These are phyloP conservation scores for Sclerotinia subarctica DNA, from an alignment of 2,329 filamentous ascomycete species.

Conservation along the genomic window DNA sequence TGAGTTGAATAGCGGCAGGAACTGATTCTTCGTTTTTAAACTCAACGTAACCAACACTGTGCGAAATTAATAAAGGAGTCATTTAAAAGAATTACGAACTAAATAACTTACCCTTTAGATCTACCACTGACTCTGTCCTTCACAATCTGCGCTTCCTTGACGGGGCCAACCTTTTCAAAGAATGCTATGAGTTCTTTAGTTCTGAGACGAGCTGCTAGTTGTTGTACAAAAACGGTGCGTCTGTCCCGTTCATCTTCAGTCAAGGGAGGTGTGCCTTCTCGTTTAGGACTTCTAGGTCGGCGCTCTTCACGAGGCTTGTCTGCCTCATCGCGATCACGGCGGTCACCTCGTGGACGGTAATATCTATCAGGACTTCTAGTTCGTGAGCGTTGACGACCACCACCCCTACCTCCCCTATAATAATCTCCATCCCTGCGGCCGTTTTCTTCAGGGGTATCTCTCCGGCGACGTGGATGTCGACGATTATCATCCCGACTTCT, in stretches of 20 bases:
- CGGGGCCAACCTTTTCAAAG: conserved; percentile 90
- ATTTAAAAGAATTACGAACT: conserved; percentile 2
- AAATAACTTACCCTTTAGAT: conserved; percentile 79
- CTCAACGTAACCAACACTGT: conserved; percentile 97
- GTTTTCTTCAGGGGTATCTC: conserved; percentile 49
- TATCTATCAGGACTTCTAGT: conserved; percentile 67
- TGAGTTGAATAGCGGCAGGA: conserved; percentile 90
- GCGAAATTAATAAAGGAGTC: conserved; percentile 40
- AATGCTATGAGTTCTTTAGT: conserved; percentile 92
- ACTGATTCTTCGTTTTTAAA: conserved; percentile 97
- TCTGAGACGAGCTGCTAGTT: conserved; percentile 88
- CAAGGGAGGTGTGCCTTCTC: conserved; percentile 64
- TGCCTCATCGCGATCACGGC: conserved; percentile 51
- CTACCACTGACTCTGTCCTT: conserved; percentile 95
- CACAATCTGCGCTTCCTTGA: conserved; percentile 97
- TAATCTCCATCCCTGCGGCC: conserved; percentile 60
- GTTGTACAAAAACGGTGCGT: conserved; percentile 96
- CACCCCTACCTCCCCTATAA: conserved; percentile 53
- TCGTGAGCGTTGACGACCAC: conserved; percentile 62
- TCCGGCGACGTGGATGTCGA: conserved; percentile 69
- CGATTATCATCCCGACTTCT: conserved; percentile 74
- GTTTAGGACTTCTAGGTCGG: conserved; percentile 43
- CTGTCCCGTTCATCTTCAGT: conserved; percentile 96
- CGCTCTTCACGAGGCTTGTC: conserved; percentile 46
- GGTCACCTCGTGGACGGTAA: conserved; percentile 49